A percentile compares a stretch with the other conserved stretches of the same genome.
phyloP scores from a whole-genome alignment of 805 yeast species.

The Hanseniaspora taiwanica region DNA sequence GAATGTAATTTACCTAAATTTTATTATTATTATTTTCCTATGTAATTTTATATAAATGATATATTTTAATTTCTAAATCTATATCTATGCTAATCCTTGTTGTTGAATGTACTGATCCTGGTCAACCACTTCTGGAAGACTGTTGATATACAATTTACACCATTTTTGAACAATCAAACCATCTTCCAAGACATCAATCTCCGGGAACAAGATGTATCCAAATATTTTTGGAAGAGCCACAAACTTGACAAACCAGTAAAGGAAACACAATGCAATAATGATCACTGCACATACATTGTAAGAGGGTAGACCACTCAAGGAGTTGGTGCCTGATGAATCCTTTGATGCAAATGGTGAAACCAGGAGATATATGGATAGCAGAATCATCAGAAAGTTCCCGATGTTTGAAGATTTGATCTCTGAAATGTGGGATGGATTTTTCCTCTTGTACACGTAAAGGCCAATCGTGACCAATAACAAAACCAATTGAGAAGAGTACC shows the following conservation, averaged over 20 bases:
- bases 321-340: conserved; percentile 9
- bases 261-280: conserved; percentile 30
- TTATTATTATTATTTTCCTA: no score
- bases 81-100: no score
- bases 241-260: conserved; percentile 46
- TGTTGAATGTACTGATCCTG: not conserved
- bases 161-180: conserved; percentile 47
- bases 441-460: conserved; percentile 36
- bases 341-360: conserved; percentile 31
- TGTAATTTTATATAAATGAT: no score
- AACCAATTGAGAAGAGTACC: conserved; percentile 35
- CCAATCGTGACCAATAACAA: conserved; percentile 43
- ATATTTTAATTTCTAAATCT: no score
- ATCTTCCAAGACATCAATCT: conserved; percentile 33
- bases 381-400: conserved; percentile 35
- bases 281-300: conserved; percentile 30
- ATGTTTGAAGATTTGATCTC: conserved; percentile 37
- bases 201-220: conserved; percentile 32
- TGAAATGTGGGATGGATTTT: conserved; percentile 28
- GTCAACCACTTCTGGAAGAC: not conserved
- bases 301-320: conserved; percentile 22
- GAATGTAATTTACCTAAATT: no score
- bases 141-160: conserved; percentile 26
- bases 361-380: conserved; percentile 34
- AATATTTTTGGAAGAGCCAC: conserved; percentile 32